These are phyloP conservation scores for Saturnispora besseyi DNA, from an alignment of 805 yeast genomes.

Conservation along the genomic window DNA sequence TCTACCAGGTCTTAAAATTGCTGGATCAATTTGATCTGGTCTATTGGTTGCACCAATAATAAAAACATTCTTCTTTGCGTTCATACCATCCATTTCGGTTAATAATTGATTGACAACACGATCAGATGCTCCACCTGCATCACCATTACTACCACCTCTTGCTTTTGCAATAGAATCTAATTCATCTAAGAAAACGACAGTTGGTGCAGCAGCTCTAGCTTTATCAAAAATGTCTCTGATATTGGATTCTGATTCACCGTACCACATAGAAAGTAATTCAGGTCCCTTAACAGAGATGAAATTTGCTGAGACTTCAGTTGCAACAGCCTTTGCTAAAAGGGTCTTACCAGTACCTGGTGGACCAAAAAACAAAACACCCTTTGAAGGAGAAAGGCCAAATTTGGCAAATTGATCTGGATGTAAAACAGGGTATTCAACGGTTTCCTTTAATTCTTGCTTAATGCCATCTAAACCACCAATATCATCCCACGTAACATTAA, in stretches of 20 bases:
- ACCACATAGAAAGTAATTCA: slow-evolving; percentile 96
- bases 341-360: slow-evolving; percentile 99
- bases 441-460: slow-evolving; percentile 95
- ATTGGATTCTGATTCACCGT: slow-evolving; percentile 96
- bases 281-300: slow-evolving; percentile 97
- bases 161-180: slow-evolving; percentile 96
- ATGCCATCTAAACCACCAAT: slow-evolving; percentile 97
- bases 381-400: slow-evolving; percentile 95
- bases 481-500: slow-evolving; percentile 98
- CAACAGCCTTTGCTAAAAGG: slow-evolving; percentile 95
- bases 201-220: slow-evolving; percentile 99
- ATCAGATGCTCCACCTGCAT: slow-evolving; percentile 95
- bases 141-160: slow-evolving; percentile 86
- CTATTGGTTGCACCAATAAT: slow-evolving; percentile 99
- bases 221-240: slow-evolving; percentile 96
- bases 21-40: slow-evolving; percentile 99
- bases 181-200: slow-evolving; percentile 97
- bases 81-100: slow-evolving; percentile 99
- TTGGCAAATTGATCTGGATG: slow-evolving; percentile 99
- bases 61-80: slow-evolving; percentile 96
- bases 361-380: slow-evolving; percentile 97
- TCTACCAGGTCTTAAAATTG: slow-evolving; percentile 97
- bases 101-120: slow-evolving; percentile 92
- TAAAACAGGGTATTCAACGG: slow-evolving; percentile 97
- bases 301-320: slow-evolving; percentile 97